A percentile compares a stretch with the other conserved stretches of the same genome.
phyloP scores from a whole-genome alignment of 23 red algal species.

The Gracilaria domingensis region DNA sequence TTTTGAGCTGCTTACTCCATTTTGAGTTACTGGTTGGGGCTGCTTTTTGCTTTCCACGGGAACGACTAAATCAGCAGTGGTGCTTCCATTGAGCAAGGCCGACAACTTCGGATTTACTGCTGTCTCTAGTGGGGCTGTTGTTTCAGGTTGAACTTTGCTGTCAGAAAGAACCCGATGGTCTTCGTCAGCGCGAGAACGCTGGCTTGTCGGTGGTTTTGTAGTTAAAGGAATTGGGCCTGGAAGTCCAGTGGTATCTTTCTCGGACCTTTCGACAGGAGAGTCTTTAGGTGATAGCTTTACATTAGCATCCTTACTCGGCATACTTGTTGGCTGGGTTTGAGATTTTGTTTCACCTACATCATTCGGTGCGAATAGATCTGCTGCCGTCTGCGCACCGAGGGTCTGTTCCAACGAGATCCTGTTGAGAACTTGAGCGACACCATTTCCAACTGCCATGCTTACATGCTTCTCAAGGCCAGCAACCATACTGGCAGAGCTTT shows the following conservation, averaged over 20 bases:
- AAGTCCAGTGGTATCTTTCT: background rate
- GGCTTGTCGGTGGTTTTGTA: background rate
- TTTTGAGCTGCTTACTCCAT: background rate
- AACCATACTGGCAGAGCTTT: background rate
- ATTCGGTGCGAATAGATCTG: background rate
- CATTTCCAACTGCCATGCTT: conserved; percentile 8
- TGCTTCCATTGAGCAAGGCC: background rate
- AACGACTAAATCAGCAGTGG: background rate
- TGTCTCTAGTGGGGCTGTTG: background rate
- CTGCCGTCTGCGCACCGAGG: background rate
- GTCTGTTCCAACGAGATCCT: conserved; percentile 25
- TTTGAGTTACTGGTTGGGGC: background rate
- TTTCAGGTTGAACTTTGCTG: background rate
- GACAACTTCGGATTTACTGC: background rate
- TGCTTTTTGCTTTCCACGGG: background rate
- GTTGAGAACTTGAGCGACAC: conserved; percentile 14
- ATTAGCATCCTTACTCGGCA: background rate
- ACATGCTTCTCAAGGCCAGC: conserved; percentile 18
- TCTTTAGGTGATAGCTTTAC: background rate
- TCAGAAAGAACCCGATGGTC: background rate
- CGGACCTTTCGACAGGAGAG: background rate
- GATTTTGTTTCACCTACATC: background rate
- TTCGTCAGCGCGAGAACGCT: background rate
- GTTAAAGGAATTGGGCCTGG: background rate
- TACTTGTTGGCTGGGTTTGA: background rate